Evolutionary conservation across 2,329 filamentous ascomycete species (phyloP), one percentile per base, ranked within the genome.

Genomic region (Cordyceps fumosorosea): DNA sequence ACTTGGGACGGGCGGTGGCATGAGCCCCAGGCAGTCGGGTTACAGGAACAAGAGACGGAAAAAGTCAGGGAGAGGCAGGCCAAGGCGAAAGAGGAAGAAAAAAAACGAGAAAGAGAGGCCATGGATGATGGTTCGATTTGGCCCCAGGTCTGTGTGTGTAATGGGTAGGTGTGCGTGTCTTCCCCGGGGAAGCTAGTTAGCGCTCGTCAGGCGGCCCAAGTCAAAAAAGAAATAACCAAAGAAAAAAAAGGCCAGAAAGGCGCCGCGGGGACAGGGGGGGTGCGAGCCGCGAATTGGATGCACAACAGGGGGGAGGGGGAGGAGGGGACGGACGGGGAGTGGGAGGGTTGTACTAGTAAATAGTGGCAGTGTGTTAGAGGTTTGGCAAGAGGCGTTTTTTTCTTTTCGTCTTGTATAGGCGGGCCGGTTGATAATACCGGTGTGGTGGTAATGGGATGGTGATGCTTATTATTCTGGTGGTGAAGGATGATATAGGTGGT

Each of bases 1-100:
- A 50, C 45, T 72, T 71, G 67, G 66, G 69, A 63, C 68, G 68
- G 68, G 72, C 72, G 70, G 70, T 73, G 71, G 71, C 72, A 71
- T 72, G 69, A 70, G 69, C 63, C 6, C n/a, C n/a, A 47, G 44
- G 59, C 34, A 56, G 44, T 50, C 34, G 59, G 59, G 51, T 62
- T 44, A 44, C 58, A 68, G 11, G 7, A 22, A 20, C 44, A 12
- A 11, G n/a, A 22, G 40, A n/a, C 8, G 34, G 2, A 14, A 3
- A 37, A 12, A 37, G 29, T 32, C 29, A 14, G 11, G 11, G 34
- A 37, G 34, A 14, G 42, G n/a, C 4, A 14, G n/a, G 16, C 16
- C 6, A 44, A 44, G 29, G 5, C 29, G 14, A 42, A 42, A 18
- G 11, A 42, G 14, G 14, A 42, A 42, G 42, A 20, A 54, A 29